Evolutionary conservation across 805 yeast species (phyloP), one percentile per base, ranked within the genome.

Genomic region (Saccharomycopsis babjevae): DNA sequence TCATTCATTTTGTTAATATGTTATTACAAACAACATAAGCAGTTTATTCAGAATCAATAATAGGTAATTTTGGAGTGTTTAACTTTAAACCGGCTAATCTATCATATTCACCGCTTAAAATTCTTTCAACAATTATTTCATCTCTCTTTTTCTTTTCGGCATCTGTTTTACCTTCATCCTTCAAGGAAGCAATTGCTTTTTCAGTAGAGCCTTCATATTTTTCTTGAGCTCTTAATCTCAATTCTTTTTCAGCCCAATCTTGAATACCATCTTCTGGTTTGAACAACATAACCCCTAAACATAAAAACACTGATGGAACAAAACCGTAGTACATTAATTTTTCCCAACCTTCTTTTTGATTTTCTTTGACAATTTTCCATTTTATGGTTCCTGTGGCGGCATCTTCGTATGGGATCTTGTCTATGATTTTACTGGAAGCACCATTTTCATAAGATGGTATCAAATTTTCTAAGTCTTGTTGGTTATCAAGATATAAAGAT

Each of bases 311-410:
- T 30, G 84, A 83, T 20, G 96, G 96, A 62, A 89, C 80, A 66
- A 86, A 86, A 60, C 85, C 76, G 72, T 80, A 85, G 74, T 85
- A 88, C 68, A 85, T 83, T 60, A 88, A 77, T 65, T 77, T 77
- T 71, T 89, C 96, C 96, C 96, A 89, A 57, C 96, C 96, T 75
- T 89, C 96, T 69, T 83, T 84, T 68, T 81, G 83, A 59, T 85
- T 82, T 70, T 83, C 90, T 64, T 94, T 79, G 55, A 89, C 83
- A 61, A 88, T 75, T 67, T 83, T 80, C 96, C 94, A 89, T 68
- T 84, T 83, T 68, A 88, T 80, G 68, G 84, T 86, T 42, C 96
- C 96, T 18, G 89, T 84, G 46, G 83, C 76, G 52, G 86, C 84
- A 73, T 87, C 94, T 73, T 85, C 88, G 71, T 82, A 88, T 54